Percentiles rank a stretch among this genome's conserved stretches.
These are phyloP conservation scores for Aspergillus bridgeri DNA, from an alignment of 495 filamentous ascomycete species.

Conservation along the genomic window DNA sequence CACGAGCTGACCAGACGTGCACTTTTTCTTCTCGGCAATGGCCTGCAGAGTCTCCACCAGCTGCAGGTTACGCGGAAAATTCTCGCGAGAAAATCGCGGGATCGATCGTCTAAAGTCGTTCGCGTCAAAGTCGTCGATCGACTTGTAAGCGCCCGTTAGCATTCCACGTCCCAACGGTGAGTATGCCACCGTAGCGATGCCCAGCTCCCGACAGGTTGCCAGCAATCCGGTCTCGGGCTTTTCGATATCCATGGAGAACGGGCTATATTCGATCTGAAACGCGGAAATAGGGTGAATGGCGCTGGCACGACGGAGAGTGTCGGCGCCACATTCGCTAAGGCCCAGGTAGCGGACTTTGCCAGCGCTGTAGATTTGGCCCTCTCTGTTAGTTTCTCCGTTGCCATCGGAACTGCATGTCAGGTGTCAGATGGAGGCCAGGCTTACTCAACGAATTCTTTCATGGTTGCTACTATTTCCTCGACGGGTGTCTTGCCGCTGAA, in stretches of 20 bases:
- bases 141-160: conserved; percentile 45
- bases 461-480: conserved; percentile 57
- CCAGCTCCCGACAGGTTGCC: conserved; percentile 59
- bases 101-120: conserved; percentile 31
- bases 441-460: conserved; percentile 46
- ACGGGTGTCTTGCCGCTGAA: conserved; percentile 49
- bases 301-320: conserved; percentile 58
- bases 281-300: conserved; percentile 58
- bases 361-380: background rate
- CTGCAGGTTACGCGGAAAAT: conserved; percentile 48
- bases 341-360: conserved; percentile 62
- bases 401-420: background rate
- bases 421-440: background rate
- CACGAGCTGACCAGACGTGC: conserved; percentile 47
- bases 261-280: conserved; percentile 64
- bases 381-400: background rate
- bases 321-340: conserved; percentile 54
- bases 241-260: conserved; percentile 60
- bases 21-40: conserved; percentile 47
- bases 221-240: conserved; percentile 44
- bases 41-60: conserved; percentile 40
- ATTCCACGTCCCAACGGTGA: conserved; percentile 59
- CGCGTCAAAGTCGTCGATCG: conserved; percentile 44
- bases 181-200: conserved; percentile 59
- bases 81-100: conserved; percentile 51